Conservation (phyloP, 495 filamentous ascomycete species). For the Poronia punctata region DNA sequence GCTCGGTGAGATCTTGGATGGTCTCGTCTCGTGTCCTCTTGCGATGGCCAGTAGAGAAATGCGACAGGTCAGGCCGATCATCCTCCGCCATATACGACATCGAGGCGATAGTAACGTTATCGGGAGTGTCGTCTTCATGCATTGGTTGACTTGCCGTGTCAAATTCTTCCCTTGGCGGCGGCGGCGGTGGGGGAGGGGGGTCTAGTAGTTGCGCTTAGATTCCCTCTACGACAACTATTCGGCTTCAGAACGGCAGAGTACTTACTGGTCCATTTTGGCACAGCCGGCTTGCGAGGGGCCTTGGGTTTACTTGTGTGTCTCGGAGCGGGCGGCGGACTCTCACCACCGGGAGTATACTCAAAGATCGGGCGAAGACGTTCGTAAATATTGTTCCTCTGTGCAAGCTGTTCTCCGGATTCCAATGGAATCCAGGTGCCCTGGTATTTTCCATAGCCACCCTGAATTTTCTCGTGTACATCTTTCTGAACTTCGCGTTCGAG, state of each 20-base stretch:
- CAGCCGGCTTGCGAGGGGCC: constrained; percentile 54
- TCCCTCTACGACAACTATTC: neutral
- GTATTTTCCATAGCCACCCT: constrained; percentile 98
- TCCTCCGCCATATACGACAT: constrained; percentile 79
- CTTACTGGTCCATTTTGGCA: constrained; percentile 47
- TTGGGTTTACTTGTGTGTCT: constrained; percentile 81
- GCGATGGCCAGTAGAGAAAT: constrained; percentile 58
- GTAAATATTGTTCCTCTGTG: constrained; percentile 76
- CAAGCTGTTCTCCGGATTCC: constrained; percentile 69
- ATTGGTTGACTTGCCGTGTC: constrained; percentile 49
- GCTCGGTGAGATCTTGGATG: constrained; percentile 60
- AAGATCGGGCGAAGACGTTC: constrained; percentile 80
- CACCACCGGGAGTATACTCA: constrained; percentile 75
- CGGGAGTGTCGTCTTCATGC: constrained; percentile 74
- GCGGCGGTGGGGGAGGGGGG: constrained; percentile 15
- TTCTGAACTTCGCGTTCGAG: constrained; percentile 96
- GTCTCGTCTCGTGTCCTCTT: constrained; percentile 74
- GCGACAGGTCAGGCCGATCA: constrained; percentile 60
- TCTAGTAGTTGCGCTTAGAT: constrained; percentile 21
- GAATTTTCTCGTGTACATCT: constrained; percentile 91
- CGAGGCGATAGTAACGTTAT: constrained; percentile 70
- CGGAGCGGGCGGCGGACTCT: constrained; percentile 87
- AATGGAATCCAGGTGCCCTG: constrained; percentile 98
- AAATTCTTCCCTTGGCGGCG: constrained; percentile 34
- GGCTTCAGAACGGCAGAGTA: constrained; percentile 4